These are phyloP conservation scores for Calonectria hongkongensis DNA, from an alignment of 2,329 filamentous ascomycete genomes.

Conservation along the genomic window DNA sequence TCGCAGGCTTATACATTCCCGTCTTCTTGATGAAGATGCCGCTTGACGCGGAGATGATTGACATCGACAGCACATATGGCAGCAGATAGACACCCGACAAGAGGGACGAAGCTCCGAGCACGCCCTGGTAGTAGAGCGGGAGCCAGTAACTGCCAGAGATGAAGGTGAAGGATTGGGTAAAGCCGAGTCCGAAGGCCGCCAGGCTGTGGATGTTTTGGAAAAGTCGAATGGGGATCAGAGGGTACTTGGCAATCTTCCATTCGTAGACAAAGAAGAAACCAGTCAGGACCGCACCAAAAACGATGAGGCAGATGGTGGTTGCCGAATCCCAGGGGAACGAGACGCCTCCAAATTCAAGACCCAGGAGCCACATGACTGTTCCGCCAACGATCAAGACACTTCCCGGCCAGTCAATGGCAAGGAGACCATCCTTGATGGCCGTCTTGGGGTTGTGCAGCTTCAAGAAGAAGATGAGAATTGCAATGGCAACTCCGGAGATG, in stretches of 20 bases:
- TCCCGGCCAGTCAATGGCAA: conserved; percentile 77
- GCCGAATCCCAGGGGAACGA: conserved; percentile 84
- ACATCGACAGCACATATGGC: conserved; percentile 81
- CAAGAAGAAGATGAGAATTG: conserved; percentile 76
- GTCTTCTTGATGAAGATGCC: conserved; percentile 78
- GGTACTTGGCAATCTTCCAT: conserved; percentile 82
- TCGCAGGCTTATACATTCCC: conserved; percentile 78
- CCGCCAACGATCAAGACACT: conserved; percentile 80
- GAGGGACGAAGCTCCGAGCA: conserved; percentile 80
- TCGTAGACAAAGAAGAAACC: conserved; percentile 83
- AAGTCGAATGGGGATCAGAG: conserved; percentile 84
- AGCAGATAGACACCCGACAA: conserved; percentile 85
- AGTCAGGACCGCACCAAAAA: conserved; percentile 81
- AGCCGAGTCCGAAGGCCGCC: conserved; percentile 79
- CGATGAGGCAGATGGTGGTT: conserved; percentile 84
- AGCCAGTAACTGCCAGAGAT: conserved; percentile 87
- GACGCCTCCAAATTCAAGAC: conserved; percentile 89
- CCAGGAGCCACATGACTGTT: conserved; percentile 90
- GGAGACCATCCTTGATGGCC: conserved; percentile 75
- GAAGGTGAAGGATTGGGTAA: conserved; percentile 85
- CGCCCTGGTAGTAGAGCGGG: conserved; percentile 89
- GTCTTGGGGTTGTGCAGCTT: conserved; percentile 82
- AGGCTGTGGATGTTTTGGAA: conserved; percentile 81
- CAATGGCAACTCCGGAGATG: conserved; percentile 66
- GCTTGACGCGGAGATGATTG: conserved; percentile 75